Evolutionary conservation across 768 basidiomycete species (phyloP).

Genomic region (Mycena amicta): DNA sequence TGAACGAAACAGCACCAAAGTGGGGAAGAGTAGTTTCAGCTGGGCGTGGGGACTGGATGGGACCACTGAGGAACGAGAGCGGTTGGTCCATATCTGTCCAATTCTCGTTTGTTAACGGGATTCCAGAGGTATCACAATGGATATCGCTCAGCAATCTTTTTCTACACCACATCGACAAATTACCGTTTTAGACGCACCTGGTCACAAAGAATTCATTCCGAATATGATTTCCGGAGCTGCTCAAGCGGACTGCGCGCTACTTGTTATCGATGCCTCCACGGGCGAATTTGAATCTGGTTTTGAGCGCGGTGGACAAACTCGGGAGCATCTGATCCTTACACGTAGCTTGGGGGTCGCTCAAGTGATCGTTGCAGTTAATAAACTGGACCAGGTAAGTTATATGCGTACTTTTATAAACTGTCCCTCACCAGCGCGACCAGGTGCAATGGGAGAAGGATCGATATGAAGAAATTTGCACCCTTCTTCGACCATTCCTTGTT

Average conservation of each 20-base stretch:
- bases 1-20: constrained; percentile 85
- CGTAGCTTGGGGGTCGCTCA: constrained; percentile 91
- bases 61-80: constrained; percentile 86
- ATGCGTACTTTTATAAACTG: too few relatives aligned
- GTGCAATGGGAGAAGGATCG: constrained; percentile 85
- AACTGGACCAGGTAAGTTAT: too few relatives aligned
- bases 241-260: constrained; percentile 92
- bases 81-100: constrained; percentile 50
- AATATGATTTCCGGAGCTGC: constrained; percentile 99
- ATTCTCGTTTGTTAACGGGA: constrained; percentile 8
- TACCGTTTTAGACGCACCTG: constrained; percentile 96
- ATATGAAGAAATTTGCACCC: constrained; percentile 80
- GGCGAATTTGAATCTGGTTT: constrained; percentile 98
- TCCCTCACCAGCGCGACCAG: too few relatives aligned
- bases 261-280: constrained; percentile 86
- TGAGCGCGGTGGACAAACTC: constrained; percentile 90
- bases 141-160: constrained; percentile 84
- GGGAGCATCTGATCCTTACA: constrained; percentile 91
- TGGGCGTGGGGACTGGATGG: constrained; percentile 99
- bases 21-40: constrained; percentile 93
- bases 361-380: constrained; percentile 92
- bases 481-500: constrained; percentile 76
- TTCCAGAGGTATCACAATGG: constrained; percentile 94
- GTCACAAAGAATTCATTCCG: constrained; percentile 96
- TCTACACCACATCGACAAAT: constrained; percentile 75